phyloP scores from a whole-genome alignment of 129 eudicot species.

The Gnaphalium uliginosum region DNA sequence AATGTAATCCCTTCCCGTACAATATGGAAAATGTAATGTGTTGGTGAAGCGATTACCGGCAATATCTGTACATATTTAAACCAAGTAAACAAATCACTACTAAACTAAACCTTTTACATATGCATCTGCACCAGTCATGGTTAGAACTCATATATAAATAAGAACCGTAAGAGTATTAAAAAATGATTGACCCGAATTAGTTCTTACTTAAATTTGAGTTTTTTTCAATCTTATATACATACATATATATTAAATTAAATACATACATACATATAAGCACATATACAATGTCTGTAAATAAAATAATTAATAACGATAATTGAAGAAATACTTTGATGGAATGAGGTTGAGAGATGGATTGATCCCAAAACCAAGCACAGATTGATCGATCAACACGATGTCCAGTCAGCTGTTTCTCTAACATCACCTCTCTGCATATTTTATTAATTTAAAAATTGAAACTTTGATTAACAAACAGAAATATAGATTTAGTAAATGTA shows the following conservation, averaged over 20 bases:
- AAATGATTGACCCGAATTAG: background rate
- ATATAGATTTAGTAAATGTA: background rate
- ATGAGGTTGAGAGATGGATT: slow-evolving; percentile 74
- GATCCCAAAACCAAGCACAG: slow-evolving; percentile 98
- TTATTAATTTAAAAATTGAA: background rate
- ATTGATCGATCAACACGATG: slow-evolving; percentile 93
- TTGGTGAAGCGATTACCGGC: slow-evolving; percentile 93
- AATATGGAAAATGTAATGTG: slow-evolving; percentile 91
- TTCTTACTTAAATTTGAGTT: background rate
- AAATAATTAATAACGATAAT: background rate
- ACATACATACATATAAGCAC: background rate
- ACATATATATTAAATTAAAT: too few species aligned
- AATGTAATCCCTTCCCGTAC: slow-evolving; percentile 88
- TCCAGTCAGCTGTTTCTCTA: slow-evolving; percentile 92
- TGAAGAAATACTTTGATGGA: slow-evolving; percentile 56
- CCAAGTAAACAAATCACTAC: background rate
- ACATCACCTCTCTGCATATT: slow-evolving; percentile 72
- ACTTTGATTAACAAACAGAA: background rate
- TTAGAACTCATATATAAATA: background rate
- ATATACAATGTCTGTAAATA: background rate
- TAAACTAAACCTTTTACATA: slow-evolving; percentile 3
- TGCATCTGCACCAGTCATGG: background rate
- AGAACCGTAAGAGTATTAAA: background rate
- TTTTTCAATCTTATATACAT: too few species aligned
- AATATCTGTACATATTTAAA: slow-evolving; percentile 47